Conservation (phyloP, 2,329 filamentous ascomycete genomes). For the Alternaria gaisen region DNA sequence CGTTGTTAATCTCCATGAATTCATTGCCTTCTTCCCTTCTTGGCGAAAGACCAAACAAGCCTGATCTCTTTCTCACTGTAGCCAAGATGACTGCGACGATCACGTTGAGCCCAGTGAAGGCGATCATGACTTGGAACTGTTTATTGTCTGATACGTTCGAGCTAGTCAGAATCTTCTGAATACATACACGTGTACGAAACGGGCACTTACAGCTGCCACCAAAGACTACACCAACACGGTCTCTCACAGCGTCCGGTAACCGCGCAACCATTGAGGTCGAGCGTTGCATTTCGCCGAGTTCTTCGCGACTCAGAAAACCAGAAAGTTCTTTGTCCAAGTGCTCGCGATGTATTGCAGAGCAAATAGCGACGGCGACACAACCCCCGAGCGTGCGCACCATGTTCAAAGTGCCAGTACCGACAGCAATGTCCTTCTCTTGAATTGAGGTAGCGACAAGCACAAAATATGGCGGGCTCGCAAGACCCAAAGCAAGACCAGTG, state of each 20-base stretch:
- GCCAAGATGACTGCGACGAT: slow-evolving; percentile 31
- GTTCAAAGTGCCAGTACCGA: slow-evolving; percentile 43
- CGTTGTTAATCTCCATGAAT: slow-evolving; percentile 20
- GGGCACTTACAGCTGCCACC: slow-evolving; percentile 30
- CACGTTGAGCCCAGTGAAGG: slow-evolving; percentile 37
- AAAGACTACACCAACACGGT: slow-evolving; percentile 35
- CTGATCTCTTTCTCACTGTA: slow-evolving; percentile 32
- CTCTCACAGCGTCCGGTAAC: slow-evolving; percentile 26
- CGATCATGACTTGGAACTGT: slow-evolving; percentile 43
- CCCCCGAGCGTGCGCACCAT: slow-evolving; percentile 46
- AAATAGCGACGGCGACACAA: slow-evolving; percentile 43
- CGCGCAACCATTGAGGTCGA: slow-evolving; percentile 25
- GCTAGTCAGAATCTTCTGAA: neutral
- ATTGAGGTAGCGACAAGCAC: slow-evolving; percentile 35
- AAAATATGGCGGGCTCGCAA: slow-evolving; percentile 40
- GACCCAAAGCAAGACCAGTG: slow-evolving; percentile 38
- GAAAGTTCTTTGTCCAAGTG: slow-evolving; percentile 25
- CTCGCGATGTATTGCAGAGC: slow-evolving; percentile 40
- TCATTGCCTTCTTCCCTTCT: slow-evolving; percentile 36
- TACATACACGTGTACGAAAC: neutral
- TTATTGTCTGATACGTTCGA: slow-evolving; percentile 27
- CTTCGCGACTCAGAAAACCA: slow-evolving; percentile 30
- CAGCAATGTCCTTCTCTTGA: slow-evolving; percentile 36
- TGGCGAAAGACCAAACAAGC: slow-evolving; percentile 32
- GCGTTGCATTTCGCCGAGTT: slow-evolving; percentile 31